phyloP scores from a whole-genome alignment of 495 filamentous ascomycete genomes.

The Penicillium paradoxum region DNA sequence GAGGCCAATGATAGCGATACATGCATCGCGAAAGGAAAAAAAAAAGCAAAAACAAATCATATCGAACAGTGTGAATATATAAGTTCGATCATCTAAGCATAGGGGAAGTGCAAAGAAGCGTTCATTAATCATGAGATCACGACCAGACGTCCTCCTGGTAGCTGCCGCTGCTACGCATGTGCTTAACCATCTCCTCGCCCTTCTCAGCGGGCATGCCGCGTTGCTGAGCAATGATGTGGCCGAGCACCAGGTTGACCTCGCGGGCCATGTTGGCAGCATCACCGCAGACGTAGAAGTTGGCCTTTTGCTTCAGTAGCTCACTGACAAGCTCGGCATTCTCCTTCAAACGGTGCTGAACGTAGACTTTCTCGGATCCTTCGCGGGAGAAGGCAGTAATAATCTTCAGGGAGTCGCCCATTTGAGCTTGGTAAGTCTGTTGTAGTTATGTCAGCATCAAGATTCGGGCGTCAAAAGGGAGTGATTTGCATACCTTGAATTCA shows the following conservation, averaged over 20 bases:
- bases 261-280: slow-evolving; percentile 98
- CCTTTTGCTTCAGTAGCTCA: slow-evolving; percentile 80
- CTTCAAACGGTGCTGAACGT: slow-evolving; percentile 89
- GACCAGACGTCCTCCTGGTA: slow-evolving; percentile 99
- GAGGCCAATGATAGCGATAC: slow-evolving; percentile 26
- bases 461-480: not conserved
- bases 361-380: slow-evolving; percentile 76
- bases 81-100: slow-evolving; percentile 33
- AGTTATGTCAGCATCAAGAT: slow-evolving; percentile 8
- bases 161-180: slow-evolving; percentile 85
- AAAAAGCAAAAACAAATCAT: slow-evolving; percentile 3
- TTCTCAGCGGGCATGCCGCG: slow-evolving; percentile 74
- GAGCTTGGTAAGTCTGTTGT: slow-evolving; percentile 69
- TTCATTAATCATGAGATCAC: slow-evolving; percentile 38
- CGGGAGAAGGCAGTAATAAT: slow-evolving; percentile 92
- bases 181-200: slow-evolving; percentile 93
- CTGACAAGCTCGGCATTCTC: slow-evolving; percentile 82
- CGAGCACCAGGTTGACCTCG: slow-evolving; percentile 84
- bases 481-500: slow-evolving; percentile 80
- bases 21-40: slow-evolving; percentile 17
- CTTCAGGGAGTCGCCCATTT: slow-evolving; percentile 80
- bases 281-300: slow-evolving; percentile 97
- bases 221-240: slow-evolving; percentile 77
- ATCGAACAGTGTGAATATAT: slow-evolving; percentile 29
- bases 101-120: slow-evolving; percentile 21